These are phyloP conservation scores for Chloromonas sp. DNA, from an alignment of 163 green algal genomes.

Conservation along the genomic window DNA sequence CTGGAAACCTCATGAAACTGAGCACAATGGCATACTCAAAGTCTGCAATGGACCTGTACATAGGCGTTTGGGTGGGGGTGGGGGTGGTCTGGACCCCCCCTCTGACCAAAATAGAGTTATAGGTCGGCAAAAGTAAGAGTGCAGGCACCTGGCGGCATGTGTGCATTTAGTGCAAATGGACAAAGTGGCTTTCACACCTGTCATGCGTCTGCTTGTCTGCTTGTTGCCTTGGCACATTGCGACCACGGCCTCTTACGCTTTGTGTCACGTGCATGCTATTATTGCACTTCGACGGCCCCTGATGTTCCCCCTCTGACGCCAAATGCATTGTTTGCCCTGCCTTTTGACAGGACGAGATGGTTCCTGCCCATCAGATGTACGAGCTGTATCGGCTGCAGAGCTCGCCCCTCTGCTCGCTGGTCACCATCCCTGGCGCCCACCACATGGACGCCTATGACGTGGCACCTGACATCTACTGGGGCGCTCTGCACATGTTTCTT, in stretches of 20 bases:
- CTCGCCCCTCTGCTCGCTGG: conserved; percentile 28
- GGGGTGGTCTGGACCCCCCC: too few relatives aligned
- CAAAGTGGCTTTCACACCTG: background rate
- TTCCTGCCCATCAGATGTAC: conserved; percentile 75
- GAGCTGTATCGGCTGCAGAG: conserved; percentile 42
- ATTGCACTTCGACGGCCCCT: too few relatives aligned
- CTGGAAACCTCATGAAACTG: background rate
- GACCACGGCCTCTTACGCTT: background rate
- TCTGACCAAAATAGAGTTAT: too few relatives aligned
- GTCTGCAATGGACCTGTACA: background rate
- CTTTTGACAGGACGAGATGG: conserved; percentile 72
- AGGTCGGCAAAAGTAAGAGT: too few relatives aligned
- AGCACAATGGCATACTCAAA: too few relatives aligned
- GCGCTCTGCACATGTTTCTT: conserved; percentile 55
- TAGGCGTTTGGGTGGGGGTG: too few relatives aligned
- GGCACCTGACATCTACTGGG: conserved; percentile 65
- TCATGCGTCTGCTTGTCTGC: background rate
- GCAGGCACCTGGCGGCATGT: too few relatives aligned
- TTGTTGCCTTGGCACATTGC: background rate
- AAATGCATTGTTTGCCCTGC: background rate
- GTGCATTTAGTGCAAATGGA: too few relatives aligned
- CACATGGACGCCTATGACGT: conserved; percentile 80
- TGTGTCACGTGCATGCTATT: background rate
- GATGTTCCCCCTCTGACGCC: too few relatives aligned
- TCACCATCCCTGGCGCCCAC: conserved; percentile 42